Conservation (phyloP, 192 early-diverging fungal genomes). For the Rhizophagus clarus region DNA sequence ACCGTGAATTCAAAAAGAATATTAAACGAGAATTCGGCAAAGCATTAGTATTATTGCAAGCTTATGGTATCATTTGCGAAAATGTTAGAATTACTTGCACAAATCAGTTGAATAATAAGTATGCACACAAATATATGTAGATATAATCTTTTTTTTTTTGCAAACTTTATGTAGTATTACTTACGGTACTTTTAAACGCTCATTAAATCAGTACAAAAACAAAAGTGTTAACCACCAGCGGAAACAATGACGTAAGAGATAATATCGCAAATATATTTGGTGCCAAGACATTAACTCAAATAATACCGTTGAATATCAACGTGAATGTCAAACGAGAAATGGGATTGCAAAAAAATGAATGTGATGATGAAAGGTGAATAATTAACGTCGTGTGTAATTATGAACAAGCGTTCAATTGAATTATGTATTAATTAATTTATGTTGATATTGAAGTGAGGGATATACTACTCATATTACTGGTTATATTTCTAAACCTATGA, state of each 20-base stretch:
- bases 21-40: conserved; percentile 79
- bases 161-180: neutral
- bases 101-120: conserved; percentile 66
- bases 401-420: conserved; percentile 14
- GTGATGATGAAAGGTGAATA: conserved; percentile 1
- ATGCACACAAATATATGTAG: neutral
- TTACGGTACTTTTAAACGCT: neutral
- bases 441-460: conserved; percentile 15
- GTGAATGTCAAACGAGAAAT: conserved; percentile 32
- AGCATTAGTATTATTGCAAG: conserved; percentile 76
- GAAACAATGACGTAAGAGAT: conserved; percentile 58
- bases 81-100: conserved; percentile 66
- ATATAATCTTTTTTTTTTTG: neutral
- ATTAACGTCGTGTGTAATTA: neutral
- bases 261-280: conserved; percentile 85
- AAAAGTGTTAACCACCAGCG: conserved; percentile 58
- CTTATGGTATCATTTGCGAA: conserved; percentile 77
- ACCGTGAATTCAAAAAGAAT: conserved; percentile 83
- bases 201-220: conserved; percentile 48
- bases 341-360: neutral
- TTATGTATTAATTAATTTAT: conserved; percentile 9
- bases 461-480: conserved; percentile 42
- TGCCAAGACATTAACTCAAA: conserved; percentile 47
- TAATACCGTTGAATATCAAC: conserved; percentile 53
- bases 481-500: conserved; percentile 63